Conservation (phyloP, 1,284 basidiomycete genomes). For the Phenoliferia sp. region DNA sequence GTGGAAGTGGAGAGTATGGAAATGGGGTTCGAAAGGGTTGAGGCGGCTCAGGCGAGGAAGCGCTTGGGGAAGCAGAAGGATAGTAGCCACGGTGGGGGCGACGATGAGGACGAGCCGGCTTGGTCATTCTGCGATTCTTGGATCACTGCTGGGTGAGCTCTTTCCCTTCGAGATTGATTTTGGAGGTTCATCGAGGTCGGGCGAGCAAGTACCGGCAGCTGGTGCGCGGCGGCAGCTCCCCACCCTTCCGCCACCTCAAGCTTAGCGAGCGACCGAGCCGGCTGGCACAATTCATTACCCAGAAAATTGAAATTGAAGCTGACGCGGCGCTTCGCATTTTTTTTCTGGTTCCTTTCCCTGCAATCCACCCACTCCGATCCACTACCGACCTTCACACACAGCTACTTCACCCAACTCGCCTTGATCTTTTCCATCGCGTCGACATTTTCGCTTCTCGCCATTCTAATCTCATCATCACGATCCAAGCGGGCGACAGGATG, state of each 20-base stretch:
- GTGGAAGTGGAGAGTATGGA: background rate
- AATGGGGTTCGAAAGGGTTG: background rate
- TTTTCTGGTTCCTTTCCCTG: background rate
- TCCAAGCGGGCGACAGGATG: constrained; percentile 3
- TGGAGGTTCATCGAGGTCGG: background rate
- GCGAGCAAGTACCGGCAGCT: background rate
- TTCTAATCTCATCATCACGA: background rate
- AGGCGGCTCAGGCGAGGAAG: background rate
- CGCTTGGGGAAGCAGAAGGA: background rate
- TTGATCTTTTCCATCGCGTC: constrained; percentile 1
- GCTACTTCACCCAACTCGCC: constrained; percentile 6
- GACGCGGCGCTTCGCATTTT: background rate
- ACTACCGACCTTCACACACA: background rate
- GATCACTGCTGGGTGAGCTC: constrained; percentile 9
- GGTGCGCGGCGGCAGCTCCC: background rate
- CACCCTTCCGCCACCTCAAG: background rate
- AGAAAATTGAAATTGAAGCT: no score
- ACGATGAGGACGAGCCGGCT: constrained; percentile 1
- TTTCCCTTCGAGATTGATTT: background rate
- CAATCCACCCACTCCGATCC: background rate
- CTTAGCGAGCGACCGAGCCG: no score
- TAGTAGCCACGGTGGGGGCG: background rate
- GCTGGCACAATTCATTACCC: no score
- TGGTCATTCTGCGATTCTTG: constrained; percentile 10
- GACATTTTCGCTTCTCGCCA: background rate